These are phyloP conservation scores for Phellopilus nigrolimitatus DNA, from an alignment of 1,284 basidiomycete species.

Conservation along the genomic window DNA sequence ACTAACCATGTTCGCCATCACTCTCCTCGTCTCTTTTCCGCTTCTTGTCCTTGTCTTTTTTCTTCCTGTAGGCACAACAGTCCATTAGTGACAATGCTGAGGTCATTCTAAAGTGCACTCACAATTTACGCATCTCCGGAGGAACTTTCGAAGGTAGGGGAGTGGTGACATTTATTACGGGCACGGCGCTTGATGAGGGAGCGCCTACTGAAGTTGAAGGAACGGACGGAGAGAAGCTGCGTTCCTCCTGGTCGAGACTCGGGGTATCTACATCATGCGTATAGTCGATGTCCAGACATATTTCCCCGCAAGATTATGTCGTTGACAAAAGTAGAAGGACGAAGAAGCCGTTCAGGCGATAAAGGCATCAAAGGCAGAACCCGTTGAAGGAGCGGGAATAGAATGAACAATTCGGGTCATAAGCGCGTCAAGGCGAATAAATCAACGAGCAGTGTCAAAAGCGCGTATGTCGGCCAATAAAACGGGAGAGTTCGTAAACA, in stretches of 20 bases:
- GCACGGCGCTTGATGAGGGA: constrained; percentile 22
- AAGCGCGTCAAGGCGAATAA: background rate
- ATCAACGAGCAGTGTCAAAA: background rate
- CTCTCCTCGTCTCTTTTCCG: constrained; percentile 77
- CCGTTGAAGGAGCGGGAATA: background rate
- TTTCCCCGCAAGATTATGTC: no score
- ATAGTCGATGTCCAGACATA: no score
- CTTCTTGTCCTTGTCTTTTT: constrained; percentile 64
- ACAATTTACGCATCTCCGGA: constrained; percentile 22
- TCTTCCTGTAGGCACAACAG: constrained; percentile 56
- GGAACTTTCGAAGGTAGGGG: constrained; percentile 25
- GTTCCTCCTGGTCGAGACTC: constrained; percentile 20
- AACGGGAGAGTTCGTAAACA: background rate
- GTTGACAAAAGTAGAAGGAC: no score
- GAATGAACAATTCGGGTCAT: background rate
- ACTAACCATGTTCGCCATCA: constrained; percentile 58
- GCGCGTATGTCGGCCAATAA: background rate
- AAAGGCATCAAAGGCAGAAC: background rate
- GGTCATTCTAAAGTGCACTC: constrained; percentile 24
- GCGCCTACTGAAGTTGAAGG: constrained; percentile 7
- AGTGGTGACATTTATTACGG: constrained; percentile 22
- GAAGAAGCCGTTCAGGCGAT: background rate
- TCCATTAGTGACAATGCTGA: constrained; percentile 21
- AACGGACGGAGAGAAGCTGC: constrained; percentile 17
- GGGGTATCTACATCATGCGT: constrained; percentile 14